A percentile compares a stretch with the other conserved stretches of the same genome.
phyloP scores from a whole-genome alignment of 2,329 filamentous ascomycete species.

The Hymenotorrendiella dingleyae region DNA sequence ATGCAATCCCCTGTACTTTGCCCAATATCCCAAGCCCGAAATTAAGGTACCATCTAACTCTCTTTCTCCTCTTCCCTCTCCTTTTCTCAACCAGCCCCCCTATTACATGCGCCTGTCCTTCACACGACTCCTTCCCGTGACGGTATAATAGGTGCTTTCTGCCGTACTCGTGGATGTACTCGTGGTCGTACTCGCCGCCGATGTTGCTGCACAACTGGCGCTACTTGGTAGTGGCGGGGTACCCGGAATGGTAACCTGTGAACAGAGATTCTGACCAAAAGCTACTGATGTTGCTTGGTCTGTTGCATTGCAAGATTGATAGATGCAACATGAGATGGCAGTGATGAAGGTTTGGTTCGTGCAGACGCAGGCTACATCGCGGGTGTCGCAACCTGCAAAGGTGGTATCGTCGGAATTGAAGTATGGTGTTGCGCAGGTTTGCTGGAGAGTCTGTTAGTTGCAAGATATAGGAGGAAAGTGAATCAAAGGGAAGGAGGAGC shows the following conservation, averaged over 20 bases:
- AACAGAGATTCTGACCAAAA: conserved; percentile 6
- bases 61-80: too few relatives aligned
- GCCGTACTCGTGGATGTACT: not conserved
- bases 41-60: too few relatives aligned
- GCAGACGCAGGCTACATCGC: conserved; percentile 7
- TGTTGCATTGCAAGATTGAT: not conserved
- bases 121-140: too few relatives aligned
- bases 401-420: conserved; percentile 1
- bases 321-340: conserved; percentile 8
- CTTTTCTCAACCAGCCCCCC: too few relatives aligned
- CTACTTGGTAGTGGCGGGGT: conserved; percentile 3
- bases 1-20: too few relatives aligned
- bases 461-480: not conserved
- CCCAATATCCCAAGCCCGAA: too few relatives aligned
- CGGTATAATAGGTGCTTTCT: too few relatives aligned
- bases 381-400: conserved; percentile 3
- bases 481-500: not conserved
- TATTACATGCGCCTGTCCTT: too few relatives aligned
- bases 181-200: not conserved
- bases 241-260: conserved; percentile 4
- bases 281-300: conserved; percentile 2
- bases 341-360: conserved; percentile 1
- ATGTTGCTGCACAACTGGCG: not conserved
- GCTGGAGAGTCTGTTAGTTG: not conserved
- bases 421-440: conserved; percentile 5